Percentiles rank a stretch among this genome's conserved stretches.
Conservation (phyloP, 768 basidiomycete genomes). For the Xerocomellus chrysenteron region DNA sequence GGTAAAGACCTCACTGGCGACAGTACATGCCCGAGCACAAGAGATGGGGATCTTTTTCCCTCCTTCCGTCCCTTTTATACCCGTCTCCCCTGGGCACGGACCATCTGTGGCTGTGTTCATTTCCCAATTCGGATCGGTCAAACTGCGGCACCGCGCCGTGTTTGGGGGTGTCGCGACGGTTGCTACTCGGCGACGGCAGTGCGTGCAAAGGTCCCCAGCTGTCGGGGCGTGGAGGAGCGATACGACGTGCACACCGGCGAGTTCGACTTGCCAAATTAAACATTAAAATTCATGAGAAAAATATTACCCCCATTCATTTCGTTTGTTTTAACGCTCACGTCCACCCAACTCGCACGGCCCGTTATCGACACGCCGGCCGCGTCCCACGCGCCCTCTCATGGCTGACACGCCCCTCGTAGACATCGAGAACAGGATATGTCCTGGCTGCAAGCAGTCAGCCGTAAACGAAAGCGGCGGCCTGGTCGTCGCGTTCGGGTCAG, state of each 20-base stretch:
- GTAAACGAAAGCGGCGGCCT: constrained; percentile 81
- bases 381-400: constrained; percentile 9
- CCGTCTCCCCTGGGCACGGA: constrained; percentile 7
- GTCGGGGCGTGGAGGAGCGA: too few relatives aligned
- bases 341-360: background rate
- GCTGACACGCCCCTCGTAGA: constrained; percentile 10
- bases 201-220: too few relatives aligned
- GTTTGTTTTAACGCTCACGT: background rate
- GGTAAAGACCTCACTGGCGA: constrained; percentile 95
- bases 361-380: background rate
- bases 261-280: background rate
- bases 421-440: constrained; percentile 65
- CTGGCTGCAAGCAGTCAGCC: constrained; percentile 79
- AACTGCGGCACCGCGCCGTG: too few relatives aligned
- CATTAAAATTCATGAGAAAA: background rate
- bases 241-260: too few relatives aligned
- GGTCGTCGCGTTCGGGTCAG: constrained; percentile 95
- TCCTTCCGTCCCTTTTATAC: constrained; percentile 6
- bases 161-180: background rate
- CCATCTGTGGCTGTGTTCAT: constrained; percentile 12
- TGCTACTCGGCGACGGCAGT: background rate
- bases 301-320: background rate
- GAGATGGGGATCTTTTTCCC: constrained; percentile 48
- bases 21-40: constrained; percentile 96
- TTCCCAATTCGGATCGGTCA: background rate